Evolutionary conservation across 306 rosid species (phyloP).

Genomic region (Castanea mollissima): DNA sequence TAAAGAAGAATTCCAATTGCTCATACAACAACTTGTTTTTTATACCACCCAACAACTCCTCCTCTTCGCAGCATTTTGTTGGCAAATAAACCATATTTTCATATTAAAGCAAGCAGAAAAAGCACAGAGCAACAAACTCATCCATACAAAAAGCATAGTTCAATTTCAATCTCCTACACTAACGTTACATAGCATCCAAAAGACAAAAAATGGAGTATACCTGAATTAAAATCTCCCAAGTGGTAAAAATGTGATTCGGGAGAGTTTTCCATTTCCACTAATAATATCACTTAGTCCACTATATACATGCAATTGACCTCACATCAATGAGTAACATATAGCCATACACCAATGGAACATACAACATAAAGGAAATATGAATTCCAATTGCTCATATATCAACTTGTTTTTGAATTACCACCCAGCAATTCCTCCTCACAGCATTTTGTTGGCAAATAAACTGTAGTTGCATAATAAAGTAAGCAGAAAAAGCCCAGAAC

Average conservation of each 20-base stretch:
- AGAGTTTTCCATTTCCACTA: background rate
- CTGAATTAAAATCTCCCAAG: constrained; percentile 86
- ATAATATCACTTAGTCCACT: background rate
- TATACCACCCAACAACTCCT: background rate
- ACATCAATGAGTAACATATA: background rate
- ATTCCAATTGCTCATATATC: background rate
- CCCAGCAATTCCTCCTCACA: background rate
- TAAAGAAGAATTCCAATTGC: background rate
- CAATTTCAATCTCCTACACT: constrained; percentile 5
- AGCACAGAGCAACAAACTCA: background rate
- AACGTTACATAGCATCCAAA: background rate
- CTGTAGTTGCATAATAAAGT: background rate
- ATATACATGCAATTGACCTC: background rate
- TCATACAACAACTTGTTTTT: background rate
- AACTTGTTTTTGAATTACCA: background rate
- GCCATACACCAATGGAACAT: constrained; percentile 4
- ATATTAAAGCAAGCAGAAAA: background rate
- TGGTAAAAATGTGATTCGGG: background rate
- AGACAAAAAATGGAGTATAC: constrained; percentile 21
- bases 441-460: background rate
- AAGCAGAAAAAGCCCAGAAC: background rate
- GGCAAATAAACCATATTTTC: background rate
- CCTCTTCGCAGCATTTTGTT: background rate
- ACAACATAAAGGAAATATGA: background rate
- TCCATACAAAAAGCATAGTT: background rate